Evolutionary conservation across 768 basidiomycete species (phyloP).

Genomic region (Podaxis pistillaris): DNA sequence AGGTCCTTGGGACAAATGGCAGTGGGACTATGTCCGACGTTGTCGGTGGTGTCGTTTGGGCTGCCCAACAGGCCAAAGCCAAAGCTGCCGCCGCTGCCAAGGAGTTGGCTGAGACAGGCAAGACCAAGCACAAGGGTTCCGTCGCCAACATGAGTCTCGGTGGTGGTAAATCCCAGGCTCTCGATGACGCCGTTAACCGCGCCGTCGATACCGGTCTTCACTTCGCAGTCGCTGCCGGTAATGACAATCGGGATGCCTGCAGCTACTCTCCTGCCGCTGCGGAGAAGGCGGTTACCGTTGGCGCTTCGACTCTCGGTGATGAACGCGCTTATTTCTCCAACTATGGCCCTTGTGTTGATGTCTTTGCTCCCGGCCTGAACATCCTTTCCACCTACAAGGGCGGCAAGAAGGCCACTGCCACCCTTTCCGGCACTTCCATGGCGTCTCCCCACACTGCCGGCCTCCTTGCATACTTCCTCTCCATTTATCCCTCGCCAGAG

Average conservation of each 20-base stretch:
- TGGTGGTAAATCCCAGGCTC: constrained; percentile 84
- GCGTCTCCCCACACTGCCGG: constrained; percentile 93
- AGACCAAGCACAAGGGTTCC: constrained; percentile 87
- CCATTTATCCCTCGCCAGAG: constrained; percentile 69
- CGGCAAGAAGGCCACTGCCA: constrained; percentile 56
- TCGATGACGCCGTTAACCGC: constrained; percentile 82
- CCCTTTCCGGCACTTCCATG: constrained; percentile 92
- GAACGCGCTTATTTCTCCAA: constrained; percentile 93
- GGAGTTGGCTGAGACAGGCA: constrained; percentile 71
- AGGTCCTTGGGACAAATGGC: constrained; percentile 92
- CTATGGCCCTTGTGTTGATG: constrained; percentile 84
- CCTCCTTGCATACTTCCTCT: constrained; percentile 87
- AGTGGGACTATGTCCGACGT: constrained; percentile 96
- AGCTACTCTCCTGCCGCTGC: constrained; percentile 89
- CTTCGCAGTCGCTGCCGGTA: constrained; percentile 96
- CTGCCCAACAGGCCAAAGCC: constrained; percentile 47
- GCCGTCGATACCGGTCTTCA: constrained; percentile 86
- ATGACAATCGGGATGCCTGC: constrained; percentile 89
- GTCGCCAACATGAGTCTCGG: constrained; percentile 98
- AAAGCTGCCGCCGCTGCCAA: constrained; percentile 62
- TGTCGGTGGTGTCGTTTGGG: constrained; percentile 83
- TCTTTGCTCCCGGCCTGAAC: constrained; percentile 91
- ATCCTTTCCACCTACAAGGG: constrained; percentile 88
- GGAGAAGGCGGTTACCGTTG: constrained; percentile 90
- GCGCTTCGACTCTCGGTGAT: constrained; percentile 80